Conservation (phyloP, 208 protist genomes). For the Angomonas deanei region DNA sequence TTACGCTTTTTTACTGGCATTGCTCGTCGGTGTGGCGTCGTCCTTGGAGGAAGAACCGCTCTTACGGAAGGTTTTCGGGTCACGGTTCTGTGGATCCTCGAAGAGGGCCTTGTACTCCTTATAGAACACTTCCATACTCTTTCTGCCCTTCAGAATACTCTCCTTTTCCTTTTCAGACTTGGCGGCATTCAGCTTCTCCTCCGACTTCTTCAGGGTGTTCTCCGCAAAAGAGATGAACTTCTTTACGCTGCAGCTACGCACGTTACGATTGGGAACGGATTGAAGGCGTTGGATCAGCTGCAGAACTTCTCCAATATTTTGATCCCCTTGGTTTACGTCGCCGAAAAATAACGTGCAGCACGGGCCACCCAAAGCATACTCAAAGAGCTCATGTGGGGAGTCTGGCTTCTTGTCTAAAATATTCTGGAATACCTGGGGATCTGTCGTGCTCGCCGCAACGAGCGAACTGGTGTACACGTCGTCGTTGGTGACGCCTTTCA, state of each 20-base stretch:
- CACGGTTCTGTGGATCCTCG: conserved; percentile 38
- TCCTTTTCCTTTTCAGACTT: conserved; percentile 30
- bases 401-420: conserved; percentile 41
- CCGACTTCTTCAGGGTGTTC: conserved; percentile 33
- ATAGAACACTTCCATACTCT: conserved; percentile 55
- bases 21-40: too few species aligned
- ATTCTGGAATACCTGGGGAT: conserved; percentile 30
- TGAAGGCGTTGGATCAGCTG: conserved; percentile 34
- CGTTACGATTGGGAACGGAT: conserved; percentile 32
- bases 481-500: conserved; percentile 36
- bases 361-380: conserved; percentile 56
- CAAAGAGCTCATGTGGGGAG: conserved; percentile 43
- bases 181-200: conserved; percentile 25
- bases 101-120: conserved; percentile 50
- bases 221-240: conserved; percentile 54
- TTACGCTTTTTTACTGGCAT: too few species aligned
- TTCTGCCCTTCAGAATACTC: conserved; percentile 23
- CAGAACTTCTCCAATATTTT: conserved; percentile 16
- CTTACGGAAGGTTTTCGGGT: conserved; percentile 49
- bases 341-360: conserved; percentile 51
- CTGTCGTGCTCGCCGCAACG: conserved; percentile 24
- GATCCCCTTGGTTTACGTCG: conserved; percentile 34
- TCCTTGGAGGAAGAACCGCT: conserved; percentile 5
- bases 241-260: conserved; percentile 46
- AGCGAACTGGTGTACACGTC: conserved; percentile 59